phyloP scores from a whole-genome alignment of 148 eudicot species.

The Limonium bicolor region DNA sequence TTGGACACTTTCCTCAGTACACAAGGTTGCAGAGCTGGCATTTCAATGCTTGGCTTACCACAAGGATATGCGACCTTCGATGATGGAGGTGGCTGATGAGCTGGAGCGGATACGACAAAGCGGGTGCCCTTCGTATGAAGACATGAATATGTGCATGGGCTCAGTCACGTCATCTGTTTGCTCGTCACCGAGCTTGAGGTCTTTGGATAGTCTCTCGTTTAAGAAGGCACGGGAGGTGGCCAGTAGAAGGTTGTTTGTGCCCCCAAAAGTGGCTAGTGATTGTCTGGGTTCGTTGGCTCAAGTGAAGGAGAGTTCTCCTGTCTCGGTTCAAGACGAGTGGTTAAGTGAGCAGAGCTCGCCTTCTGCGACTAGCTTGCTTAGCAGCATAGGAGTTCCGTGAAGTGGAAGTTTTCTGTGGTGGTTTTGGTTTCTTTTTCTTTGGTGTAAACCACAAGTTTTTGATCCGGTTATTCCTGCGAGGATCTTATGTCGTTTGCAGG shows the following conservation, averaged over 20 bases:
- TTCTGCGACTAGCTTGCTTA: constrained; percentile 69
- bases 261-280: constrained; percentile 24
- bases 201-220: constrained; percentile 15
- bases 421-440: too few species aligned
- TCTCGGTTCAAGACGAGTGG: constrained; percentile 85
- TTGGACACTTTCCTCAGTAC: constrained; percentile 65
- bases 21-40: constrained; percentile 77
- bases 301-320: constrained; percentile 59
- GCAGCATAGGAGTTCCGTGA: too few species aligned
- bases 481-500: too few species aligned
- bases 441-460: too few species aligned
- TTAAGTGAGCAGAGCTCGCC: constrained; percentile 85
- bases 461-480: too few species aligned
- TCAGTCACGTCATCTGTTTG: constrained; percentile 43
- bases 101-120: constrained; percentile 49
- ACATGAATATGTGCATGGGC: constrained; percentile 10
- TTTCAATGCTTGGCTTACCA: constrained; percentile 76
- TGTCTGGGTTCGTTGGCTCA: constrained; percentile 15
- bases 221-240: constrained; percentile 21
- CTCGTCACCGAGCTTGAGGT: constrained; percentile 69
- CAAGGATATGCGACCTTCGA: constrained; percentile 71
- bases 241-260: constrained; percentile 42
- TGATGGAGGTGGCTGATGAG: constrained; percentile 75
- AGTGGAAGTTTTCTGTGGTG: too few species aligned
- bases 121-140: constrained; percentile 33